Evolutionary conservation across 2,329 filamentous ascomycete genomes (phyloP), one percentile per base, ranked within the genome.

Genomic region (Paecilomyces sp.): DNA sequence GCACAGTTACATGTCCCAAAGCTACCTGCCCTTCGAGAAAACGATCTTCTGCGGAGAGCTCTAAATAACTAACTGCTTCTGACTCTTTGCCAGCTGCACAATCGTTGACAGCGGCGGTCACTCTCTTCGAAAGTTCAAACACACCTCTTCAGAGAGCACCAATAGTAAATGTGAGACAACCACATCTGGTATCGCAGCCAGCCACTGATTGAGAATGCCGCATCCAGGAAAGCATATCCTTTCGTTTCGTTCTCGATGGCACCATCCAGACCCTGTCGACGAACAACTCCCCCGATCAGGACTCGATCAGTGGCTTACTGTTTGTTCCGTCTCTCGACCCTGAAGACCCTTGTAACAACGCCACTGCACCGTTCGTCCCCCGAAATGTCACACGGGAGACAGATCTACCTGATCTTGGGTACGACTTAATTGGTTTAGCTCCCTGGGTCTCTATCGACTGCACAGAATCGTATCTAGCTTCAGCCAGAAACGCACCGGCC

Each of bases 371-470:
- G n/a, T 86, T 88, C 65, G 81, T 97, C 8, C 90, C 92, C 1
- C 67, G 73, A 41, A 92, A 94, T 72, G 90, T 86, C 58, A 96
- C 91, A 12, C 85, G 88, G 15, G 82, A 84, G 66, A 72, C 75
- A n/a, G 82, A 94, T 67, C 83, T 97, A 15, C 80, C 82, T 0
- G 82, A 82, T 55, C 71, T 73, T 22, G 85, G 89, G 65, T 91
- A 90, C 72, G 86, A 88, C 58, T 80, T 92, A 57, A 85, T 97
- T 66, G 92, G 89, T 30, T 77, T 97, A 57, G 92, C 91, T 25
- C 93, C 93, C 30, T 97, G 93, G 92, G 85, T 91, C 66, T 89
- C 83, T 62, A 77, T 82, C 7, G 78, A 85, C 28, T 99, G 93
- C 71, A 89, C 90, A 12, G 75, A 81, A 58, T 83, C 88, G 53